Conservation (phyloP, 2,329 filamentous ascomycete species). For the Beauveria asiatica region DNA sequence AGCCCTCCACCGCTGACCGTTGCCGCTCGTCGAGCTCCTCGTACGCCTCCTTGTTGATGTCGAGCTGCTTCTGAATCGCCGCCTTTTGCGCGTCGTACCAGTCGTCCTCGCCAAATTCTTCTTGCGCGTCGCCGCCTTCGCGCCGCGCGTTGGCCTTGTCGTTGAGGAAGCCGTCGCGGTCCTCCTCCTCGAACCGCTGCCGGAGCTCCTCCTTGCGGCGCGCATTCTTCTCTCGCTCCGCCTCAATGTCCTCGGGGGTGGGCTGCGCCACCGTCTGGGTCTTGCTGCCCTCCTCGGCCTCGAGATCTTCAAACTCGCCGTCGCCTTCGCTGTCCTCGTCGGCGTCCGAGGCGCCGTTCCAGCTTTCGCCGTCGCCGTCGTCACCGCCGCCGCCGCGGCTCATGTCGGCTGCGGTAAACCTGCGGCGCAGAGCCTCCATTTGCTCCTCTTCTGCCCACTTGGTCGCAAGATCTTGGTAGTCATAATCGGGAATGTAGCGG, state of each 20-base stretch:
- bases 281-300: conserved; percentile 59
- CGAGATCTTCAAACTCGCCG: conserved; percentile 45
- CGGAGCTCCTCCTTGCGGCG: conserved; percentile 90
- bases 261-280: conserved; percentile 29
- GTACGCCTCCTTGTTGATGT: conserved; percentile 94
- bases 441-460: conserved; percentile 81
- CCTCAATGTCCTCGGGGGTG: conserved; percentile 55
- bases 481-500: conserved; percentile 66
- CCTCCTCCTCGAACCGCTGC: conserved; percentile 92
- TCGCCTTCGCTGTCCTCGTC: conserved; percentile 48
- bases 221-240: conserved; percentile 85
- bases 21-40: conserved; percentile 78
- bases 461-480: conserved; percentile 71
- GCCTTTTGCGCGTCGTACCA: conserved; percentile 99
- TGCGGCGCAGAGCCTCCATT: conserved; percentile 62
- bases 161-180: conserved; percentile 89
- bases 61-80: conserved; percentile 84
- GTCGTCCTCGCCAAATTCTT: conserved; percentile 92
- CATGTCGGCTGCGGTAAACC: conserved; percentile 66
- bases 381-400: conserved; percentile 23
- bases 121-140: conserved; percentile 60
- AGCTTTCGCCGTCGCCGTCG: conserved; percentile 41
- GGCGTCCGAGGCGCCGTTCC: conserved; percentile 42
- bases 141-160: conserved; percentile 71
- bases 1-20: conserved; percentile 77